Base-by-base conservation (phyloP, 1,284 basidiomycete species). In the Thelephora terrestris region DNA sequence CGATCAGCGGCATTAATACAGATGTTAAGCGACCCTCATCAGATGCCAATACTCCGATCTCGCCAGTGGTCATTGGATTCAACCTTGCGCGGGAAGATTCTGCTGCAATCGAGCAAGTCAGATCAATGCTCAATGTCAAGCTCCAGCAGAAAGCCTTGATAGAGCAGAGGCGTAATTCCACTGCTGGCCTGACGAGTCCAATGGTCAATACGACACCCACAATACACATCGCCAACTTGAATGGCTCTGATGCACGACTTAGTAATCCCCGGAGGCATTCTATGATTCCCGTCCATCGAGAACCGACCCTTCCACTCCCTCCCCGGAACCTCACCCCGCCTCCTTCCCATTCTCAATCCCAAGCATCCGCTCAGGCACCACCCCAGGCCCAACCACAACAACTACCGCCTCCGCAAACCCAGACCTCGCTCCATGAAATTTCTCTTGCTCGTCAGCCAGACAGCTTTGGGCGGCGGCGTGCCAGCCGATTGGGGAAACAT, bases 391-490 rank as follows among this genome's bases (percentile, higher is more conserved):
- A 32, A 44, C 47, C 17, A 23, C 47, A 36, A 45, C 40, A 35
- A 46, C 53, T 43, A n/a, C 50, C 10, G 40, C 48, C 17, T 45
- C 56, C 51, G 9, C 54, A 55, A 18, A 46, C 58, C 9, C 23
- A 23, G 37, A 39, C 7, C 16, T 16, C 25, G 5, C 25, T 9
- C 16, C 37, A 39, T 39, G 37, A 39, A 9, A 39, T 58, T 53
- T 60, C 70, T 2, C 65, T 85, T 5, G 77, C 81, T 1, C 74
- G 81, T 3, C 81, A 79, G 7, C 75, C 83, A 18, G 85, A 81
- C 60, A 85, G 81, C 63, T 86, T 87, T 63, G 79, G 81, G 17
- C 73, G 75, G 34, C 80, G 84, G 46, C 76, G 83, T 40, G 80
- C 83, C 6, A 76, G 73, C 29, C 58, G 58, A 17, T 75, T 78